Evolutionary conservation across 331 rosid species (phyloP), one percentile per base, ranked within the genome.

Genomic region (Acacia pycnantha): DNA sequence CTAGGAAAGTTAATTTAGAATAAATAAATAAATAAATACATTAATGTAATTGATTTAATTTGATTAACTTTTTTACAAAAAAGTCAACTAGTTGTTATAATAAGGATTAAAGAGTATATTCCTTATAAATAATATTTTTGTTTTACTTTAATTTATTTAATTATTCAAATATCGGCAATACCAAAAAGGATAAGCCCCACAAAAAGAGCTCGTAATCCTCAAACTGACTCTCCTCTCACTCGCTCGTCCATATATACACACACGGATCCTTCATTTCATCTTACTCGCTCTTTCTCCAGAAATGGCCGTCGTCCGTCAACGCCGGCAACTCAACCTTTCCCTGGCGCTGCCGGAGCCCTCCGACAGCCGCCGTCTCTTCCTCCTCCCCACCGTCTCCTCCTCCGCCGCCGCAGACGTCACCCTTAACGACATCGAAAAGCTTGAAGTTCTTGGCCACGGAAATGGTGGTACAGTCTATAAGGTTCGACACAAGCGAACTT

Each of bases 401-500:
- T 1, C 81, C 16, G 0, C 81, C 43, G 10, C 79, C 50, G n/a
- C 26, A 12, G 75, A 88, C 19, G 76, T 84, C 67, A 40, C 82
- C 13, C 51, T 79, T 31, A 1, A 84, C 11, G 94, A 92, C 37
- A 87, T 92, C 54, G 97, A 92, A 10, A 84, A 73, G 16, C 89
- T 92, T n/a, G 75, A 88, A 22, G 97, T 92, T 4, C 90, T 92
- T 22, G 97, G 97, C 35, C 93, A 89, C 62, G 97, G 97, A 4
- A 92, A 88, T 79, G 89, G 97, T 12, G 97, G 94, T n/a, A 92
- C 92, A 0, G 93, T 92, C 78, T 90, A 89, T 90, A 84, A 90
- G 47, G 97, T 90, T 62, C 86, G 91, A 27, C 93, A 90, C 88
- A 89, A 81, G 82, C 88, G 88, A 13, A 92, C 91, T 37, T 56